Evolutionary conservation across 2,329 filamentous ascomycete species (phyloP).

Genomic region (Epichloe baconii): DNA sequence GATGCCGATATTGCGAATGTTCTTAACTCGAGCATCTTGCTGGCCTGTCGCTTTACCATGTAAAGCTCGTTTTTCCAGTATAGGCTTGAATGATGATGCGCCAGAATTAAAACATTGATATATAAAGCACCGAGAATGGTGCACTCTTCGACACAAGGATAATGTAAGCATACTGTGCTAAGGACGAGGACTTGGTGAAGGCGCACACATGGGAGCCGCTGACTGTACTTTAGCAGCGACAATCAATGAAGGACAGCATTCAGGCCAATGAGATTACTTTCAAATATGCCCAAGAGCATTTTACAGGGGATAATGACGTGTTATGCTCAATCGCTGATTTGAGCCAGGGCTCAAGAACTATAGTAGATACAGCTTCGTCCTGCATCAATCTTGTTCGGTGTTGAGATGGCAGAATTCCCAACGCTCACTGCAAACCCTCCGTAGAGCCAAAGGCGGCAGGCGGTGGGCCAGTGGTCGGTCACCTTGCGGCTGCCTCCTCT

Average conservation of each 20-base stretch:
- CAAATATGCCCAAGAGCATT: not conserved
- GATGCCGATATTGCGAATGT: conserved; percentile 90
- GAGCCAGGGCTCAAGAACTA: too few species aligned
- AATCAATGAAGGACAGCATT: not conserved
- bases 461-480: not conserved
- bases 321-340: not conserved
- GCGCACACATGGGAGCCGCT: not conserved
- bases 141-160: conserved; percentile 5
- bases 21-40: conserved; percentile 20
- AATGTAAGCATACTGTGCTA: conserved; percentile 8
- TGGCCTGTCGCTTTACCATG: conserved; percentile 8
- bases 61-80: not conserved
- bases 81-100: not conserved
- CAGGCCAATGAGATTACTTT: not conserved
- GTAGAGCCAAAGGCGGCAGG: not conserved
- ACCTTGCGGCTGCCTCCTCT: not conserved
- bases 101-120: not conserved
- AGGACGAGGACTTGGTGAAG: not conserved
- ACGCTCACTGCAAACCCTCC: not conserved
- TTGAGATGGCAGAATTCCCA: not conserved
- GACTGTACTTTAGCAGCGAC: not conserved
- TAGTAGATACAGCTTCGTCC: not conserved
- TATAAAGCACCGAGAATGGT: not conserved
- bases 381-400: not conserved
- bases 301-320: not conserved